Conservation (phyloP, 2,329 filamentous ascomycete species). For the Pezicula carpinea region DNA sequence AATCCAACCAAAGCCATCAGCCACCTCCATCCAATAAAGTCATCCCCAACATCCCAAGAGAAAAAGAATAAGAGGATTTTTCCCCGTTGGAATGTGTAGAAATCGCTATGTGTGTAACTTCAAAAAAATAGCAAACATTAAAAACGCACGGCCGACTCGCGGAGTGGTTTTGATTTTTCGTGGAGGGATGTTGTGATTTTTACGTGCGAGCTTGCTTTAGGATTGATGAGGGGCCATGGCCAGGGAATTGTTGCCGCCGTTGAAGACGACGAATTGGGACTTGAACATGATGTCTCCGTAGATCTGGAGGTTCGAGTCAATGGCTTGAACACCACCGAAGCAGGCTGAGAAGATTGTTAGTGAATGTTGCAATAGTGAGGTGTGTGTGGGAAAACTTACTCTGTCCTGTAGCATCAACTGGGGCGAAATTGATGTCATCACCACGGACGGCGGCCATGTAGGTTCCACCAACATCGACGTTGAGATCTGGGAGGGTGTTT, state of each 20-base stretch:
- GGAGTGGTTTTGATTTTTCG: too few relatives aligned
- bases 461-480: constrained; percentile 32
- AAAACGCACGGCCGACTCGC: too few relatives aligned
- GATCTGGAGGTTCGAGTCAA: constrained; percentile 52
- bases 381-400: constrained; percentile 36
- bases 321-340: constrained; percentile 64
- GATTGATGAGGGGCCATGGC: constrained; percentile 40
- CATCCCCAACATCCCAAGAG: too few relatives aligned
- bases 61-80: too few relatives aligned
- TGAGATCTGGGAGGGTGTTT: constrained; percentile 30
- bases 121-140: too few relatives aligned
- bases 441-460: constrained; percentile 41
- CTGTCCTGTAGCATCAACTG: constrained; percentile 36
- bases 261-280: constrained; percentile 54
- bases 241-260: constrained; percentile 49
- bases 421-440: constrained; percentile 46
- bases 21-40: too few relatives aligned
- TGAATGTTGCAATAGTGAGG: not conserved
- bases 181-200: too few relatives aligned
- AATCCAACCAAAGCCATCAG: too few relatives aligned
- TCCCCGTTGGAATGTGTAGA: too few relatives aligned
- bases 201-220: too few relatives aligned
- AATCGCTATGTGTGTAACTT: too few relatives aligned
- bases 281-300: constrained; percentile 60
- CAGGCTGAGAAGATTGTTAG: constrained; percentile 40